Percentiles rank a stretch among this genome's conserved stretches.
These are phyloP conservation scores for Aspergillus floridensis DNA, from an alignment of 2,329 filamentous ascomycete genomes.

Conservation along the genomic window DNA sequence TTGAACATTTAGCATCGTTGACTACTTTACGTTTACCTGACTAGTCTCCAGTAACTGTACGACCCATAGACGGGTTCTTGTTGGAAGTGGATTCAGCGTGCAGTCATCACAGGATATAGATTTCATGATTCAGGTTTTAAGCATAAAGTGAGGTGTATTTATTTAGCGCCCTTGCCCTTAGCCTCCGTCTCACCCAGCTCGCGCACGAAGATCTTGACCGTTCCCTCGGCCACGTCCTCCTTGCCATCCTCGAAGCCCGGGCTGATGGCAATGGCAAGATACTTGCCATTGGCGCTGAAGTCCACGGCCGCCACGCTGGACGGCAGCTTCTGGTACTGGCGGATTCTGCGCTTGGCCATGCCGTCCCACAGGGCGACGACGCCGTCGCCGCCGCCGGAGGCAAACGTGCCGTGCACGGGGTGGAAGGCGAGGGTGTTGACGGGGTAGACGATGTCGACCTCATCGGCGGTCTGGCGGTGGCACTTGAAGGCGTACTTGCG, in stretches of 20 bases:
- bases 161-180: conserved; percentile 76
- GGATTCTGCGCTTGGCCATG: conserved; percentile 81
- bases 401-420: conserved; percentile 77
- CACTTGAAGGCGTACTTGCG: conserved; percentile 99
- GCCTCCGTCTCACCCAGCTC: conserved; percentile 86
- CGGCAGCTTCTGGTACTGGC: conserved; percentile 81
- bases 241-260: conserved; percentile 86
- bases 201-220: conserved; percentile 73
- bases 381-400: conserved; percentile 83
- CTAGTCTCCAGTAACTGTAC: conserved; percentile 6
- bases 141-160: conserved; percentile 13
- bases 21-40: conserved; percentile 1
- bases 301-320: conserved; percentile 73
- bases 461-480: conserved; percentile 71
- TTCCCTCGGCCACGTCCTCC: conserved; percentile 70
- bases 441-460: conserved; percentile 80
- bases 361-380: conserved; percentile 94
- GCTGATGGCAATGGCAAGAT: conserved; percentile 75
- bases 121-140: not conserved
- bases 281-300: conserved; percentile 75
- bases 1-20: conserved; percentile 14
- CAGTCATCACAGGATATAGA: conserved; percentile 13
- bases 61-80: not conserved
- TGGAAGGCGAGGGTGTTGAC: conserved; percentile 91
- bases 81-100: not conserved